Evolutionary conservation across 495 filamentous ascomycete genomes (phyloP), one percentile per base, ranked within the genome.

Genomic region (Hypoxylon subgilvum): DNA sequence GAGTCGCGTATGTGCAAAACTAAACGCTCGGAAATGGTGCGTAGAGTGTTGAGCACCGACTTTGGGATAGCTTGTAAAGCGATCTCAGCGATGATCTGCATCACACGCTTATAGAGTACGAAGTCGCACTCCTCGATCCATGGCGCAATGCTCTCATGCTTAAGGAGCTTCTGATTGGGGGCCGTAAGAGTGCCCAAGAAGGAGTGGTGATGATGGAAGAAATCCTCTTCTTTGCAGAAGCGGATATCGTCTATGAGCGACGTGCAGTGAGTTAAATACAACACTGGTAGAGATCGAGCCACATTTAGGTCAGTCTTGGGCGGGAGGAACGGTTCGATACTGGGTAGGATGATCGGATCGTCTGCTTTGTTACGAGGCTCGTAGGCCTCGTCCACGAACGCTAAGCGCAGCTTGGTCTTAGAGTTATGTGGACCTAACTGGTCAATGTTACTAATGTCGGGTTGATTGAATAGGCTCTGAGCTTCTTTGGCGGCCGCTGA

Each of bases 111-210:
- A 68, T 98, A 98, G 79, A 97, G 91, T 30, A 92, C 76, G 76
- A 92, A 93, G 62, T 98, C 94, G 63, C 91, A 96, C 68, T 95
- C 88, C 63, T 90, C 88, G 57, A 98, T 95, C 94, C 94, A 98
- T 2, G 88, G 84, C 10, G 91, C 89, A 41, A 98, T 77, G 49
- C 82, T 84, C 1, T 88, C 88, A 61, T 94, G 84, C 5, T 86
- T 84, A 54, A 98, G 86, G 8, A 98, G 80, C 72, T 93, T 97
- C 74, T 96, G 92, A n/a, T 96, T 91, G 2, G 95, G 95, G 68
- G 96, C 92, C 12, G 94, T 97, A 63, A 98, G 79, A 2, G 91
- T 96, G 47, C 94, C 95, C 58, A 95, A 89, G 72, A 97, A 97
- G 6, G 93, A 93, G 27, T 88, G 89, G 71, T 95, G 96, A n/a